These are phyloP conservation scores for Dioscorea dumetorum DNA, from an alignment of 106 monocot species.

Conservation along the genomic window DNA sequence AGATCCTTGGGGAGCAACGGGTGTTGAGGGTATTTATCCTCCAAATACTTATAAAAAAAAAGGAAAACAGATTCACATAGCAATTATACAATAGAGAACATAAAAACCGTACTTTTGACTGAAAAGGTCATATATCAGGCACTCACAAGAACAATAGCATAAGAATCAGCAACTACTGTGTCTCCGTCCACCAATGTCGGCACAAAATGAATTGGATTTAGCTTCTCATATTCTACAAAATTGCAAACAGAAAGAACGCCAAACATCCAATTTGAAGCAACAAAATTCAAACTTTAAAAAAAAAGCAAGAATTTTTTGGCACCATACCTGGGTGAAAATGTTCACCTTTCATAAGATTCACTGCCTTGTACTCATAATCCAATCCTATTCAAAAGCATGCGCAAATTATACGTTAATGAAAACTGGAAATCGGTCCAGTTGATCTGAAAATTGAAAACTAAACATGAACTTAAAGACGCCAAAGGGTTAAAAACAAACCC, in stretches of 20 bases:
- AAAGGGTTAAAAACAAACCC: background rate
- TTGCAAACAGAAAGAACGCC: background rate
- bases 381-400: slow-evolving; percentile 11
- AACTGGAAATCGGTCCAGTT: background rate
- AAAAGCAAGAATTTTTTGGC: background rate
- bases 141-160: slow-evolving; percentile 28
- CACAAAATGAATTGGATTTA: slow-evolving; percentile 35
- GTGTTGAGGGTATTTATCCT: too few relatives aligned
- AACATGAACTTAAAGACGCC: background rate
- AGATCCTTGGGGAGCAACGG: too few relatives aligned
- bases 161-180: slow-evolving; percentile 16
- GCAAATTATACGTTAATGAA: background rate
- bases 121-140: background rate
- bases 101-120: too few relatives aligned
- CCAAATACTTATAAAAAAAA: too few relatives aligned
- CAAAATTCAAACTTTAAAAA: slow-evolving; percentile 1
- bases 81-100: too few relatives aligned
- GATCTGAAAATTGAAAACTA: background rate
- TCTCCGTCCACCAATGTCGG: slow-evolving; percentile 37
- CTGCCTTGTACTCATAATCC: slow-evolving; percentile 45
- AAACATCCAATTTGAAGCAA: background rate
- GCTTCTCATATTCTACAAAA: slow-evolving; percentile 25
- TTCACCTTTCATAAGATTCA: slow-evolving; percentile 33
- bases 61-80: too few relatives aligned
- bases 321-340: slow-evolving; percentile 27